Base-by-base conservation (phyloP, 2,329 filamentous ascomycete genomes). In the Colletotrichum sublineola region DNA sequence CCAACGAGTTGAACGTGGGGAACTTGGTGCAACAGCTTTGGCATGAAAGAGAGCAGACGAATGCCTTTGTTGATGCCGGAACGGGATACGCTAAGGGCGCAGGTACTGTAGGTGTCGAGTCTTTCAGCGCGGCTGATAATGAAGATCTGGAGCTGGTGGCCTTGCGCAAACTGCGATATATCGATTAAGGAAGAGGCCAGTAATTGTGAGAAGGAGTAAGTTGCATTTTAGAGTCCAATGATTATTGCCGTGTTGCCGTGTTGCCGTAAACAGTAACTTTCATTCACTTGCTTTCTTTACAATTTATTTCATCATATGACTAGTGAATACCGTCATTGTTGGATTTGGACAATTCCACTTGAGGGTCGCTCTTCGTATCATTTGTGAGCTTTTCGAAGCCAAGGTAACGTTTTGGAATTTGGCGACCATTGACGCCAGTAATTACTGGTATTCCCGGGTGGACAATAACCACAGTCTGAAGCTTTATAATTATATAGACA, bases 221-320 rank as follows among this genome's bases (percentile, higher is more conserved):
- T n/a, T 2, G 0, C 4, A 24, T 24, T 0, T 3, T 29, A 5
- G 15, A 8, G 11, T 3, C 3, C 48, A 29, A 15, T 3, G 12
- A 18, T 31, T 29, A 31, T 12, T 8, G 20, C 1, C n/a, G 3
- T n/a, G 24, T 24, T 24, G 24, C 24, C 24, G 24, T 24, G 24
- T 24, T 24, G 24, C 24, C 24, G 24, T 24, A 24, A 24, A 24
- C 24, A 24, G 24, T 1, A 24, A 1, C 24, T 48, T 11, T 12
- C 4, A 24, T 2, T n/a, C 18, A 20, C 15, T 24, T 4, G 24
- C 8, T n/a, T 24, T 29, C 2, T 8, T n/a, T 12, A 24, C 4
- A 6, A 20, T 50, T 14, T 29, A 8, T 24, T 11, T 29, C 5
- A 8, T 14, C n/a, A 55, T 55, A 3, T 15, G 12, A 42, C 5